Evolutionary conservation across 352 stramenopile genomes (phyloP), one percentile per base, ranked within the genome.

Genomic region (Globisporangium emineosum): DNA sequence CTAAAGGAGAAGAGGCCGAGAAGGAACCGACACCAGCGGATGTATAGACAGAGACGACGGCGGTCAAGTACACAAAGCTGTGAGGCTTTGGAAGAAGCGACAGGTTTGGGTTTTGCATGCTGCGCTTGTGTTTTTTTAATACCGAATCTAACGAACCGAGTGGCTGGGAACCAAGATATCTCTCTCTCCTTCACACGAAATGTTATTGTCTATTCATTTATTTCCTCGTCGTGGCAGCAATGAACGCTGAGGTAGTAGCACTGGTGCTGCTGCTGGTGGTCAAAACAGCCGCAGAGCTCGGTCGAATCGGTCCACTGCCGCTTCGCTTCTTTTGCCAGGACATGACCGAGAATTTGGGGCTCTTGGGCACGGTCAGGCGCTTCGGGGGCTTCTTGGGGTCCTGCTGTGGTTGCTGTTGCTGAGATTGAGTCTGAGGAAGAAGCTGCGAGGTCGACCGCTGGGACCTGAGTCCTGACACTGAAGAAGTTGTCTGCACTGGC

Each of bases 311-410:
- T 42, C 30, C 32, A 17, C 15, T 35, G 5, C 56, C 58, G 8
- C 67, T 58, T 9, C 52, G 60, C 56, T 88, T 91, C 71, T 91
- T 91, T 57, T 93, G 84, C 84, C 84, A 93, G 19, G 84, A 93
- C 84, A 93, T 93, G 52, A 93, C 74, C 0, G 84, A 93, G 64
- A 94, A 94, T 53, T 91, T 92, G 43, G 85, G 85, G 51, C 83
- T 92, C 72, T 80, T 79, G 1, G 85, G 85, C 13, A 94, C 85
- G 1, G 85, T 94, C 27, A 91, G 68, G 8, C 77, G 80, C 66
- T 87, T 90, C 2, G 19, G 47, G 1, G 29, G n/a, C 64, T 56
- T 65, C 52, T 65, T 60, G 29, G 66, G 25, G n/a, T 60, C 32
- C 19, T 67, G 19, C n/a, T n/a, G n/a, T 2, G 40, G 40, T 15